These are phyloP conservation scores for Thraustochytrium sp. DNA, from an alignment of 352 stramenopile species.

Conservation along the genomic window DNA sequence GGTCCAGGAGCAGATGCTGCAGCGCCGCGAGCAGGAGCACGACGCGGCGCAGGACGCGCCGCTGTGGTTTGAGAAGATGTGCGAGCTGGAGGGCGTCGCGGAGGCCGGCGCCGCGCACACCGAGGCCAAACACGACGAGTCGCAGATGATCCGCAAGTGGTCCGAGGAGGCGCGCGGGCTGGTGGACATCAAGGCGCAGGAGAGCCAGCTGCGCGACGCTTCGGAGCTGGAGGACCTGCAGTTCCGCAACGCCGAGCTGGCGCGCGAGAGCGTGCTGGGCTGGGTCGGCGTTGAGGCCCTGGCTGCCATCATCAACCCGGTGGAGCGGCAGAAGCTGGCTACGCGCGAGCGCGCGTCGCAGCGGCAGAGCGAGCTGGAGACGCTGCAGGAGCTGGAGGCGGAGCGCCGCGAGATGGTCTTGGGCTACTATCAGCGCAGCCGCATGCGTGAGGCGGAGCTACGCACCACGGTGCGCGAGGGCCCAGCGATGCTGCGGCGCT, in stretches of 20 bases:
- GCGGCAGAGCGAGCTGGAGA: background rate
- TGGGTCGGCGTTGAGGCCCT: slow-evolving; percentile 28
- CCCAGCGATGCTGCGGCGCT: background rate
- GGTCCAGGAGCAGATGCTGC: background rate
- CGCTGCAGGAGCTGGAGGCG: background rate
- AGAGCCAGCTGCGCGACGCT: slow-evolving; percentile 14
- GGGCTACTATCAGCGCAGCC: slow-evolving; percentile 1
- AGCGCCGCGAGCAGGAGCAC: background rate
- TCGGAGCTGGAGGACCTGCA: slow-evolving; percentile 26
- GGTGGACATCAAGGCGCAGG: slow-evolving; percentile 5
- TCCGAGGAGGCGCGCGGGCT: slow-evolving; percentile 20
- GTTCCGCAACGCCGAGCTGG: slow-evolving; percentile 32
- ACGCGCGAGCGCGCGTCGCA: background rate
- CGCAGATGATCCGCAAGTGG: slow-evolving; percentile 32
- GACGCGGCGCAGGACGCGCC: slow-evolving; percentile 2
- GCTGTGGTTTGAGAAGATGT: slow-evolving; percentile 41
- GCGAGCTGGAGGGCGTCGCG: slow-evolving; percentile 15
- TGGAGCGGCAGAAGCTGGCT: background rate
- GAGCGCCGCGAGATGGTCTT: background rate
- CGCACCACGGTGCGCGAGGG: background rate
- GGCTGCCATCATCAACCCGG: background rate
- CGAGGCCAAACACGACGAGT: slow-evolving; percentile 24
- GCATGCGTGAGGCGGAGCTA: slow-evolving; percentile 1
- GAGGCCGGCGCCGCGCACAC: background rate
- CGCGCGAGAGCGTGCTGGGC: background rate